Conservation (phyloP, 345 rosid species). For the Brassica cretica region DNA sequence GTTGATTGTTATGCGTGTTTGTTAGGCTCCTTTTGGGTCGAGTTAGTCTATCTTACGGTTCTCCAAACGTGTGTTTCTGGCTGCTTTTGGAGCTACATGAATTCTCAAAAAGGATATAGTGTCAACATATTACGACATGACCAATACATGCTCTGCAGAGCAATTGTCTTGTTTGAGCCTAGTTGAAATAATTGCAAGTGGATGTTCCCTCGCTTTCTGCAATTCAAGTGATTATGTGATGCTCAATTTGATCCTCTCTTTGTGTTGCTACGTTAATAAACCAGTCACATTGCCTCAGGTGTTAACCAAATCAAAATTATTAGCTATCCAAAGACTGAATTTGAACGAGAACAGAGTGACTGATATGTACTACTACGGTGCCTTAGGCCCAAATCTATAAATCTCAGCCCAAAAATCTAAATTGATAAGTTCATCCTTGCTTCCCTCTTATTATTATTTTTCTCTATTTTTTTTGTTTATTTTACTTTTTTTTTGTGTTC, state of each 20-base stretch:
- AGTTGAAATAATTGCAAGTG: neutral
- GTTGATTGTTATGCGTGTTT: neutral
- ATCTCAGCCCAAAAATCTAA: conserved; percentile 2
- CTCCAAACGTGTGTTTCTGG: neutral
- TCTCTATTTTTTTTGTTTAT: no score
- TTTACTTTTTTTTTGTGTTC: neutral
- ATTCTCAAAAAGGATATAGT: neutral
- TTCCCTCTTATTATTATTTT: neutral
- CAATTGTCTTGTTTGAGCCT: neutral
- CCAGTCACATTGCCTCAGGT: neutral
- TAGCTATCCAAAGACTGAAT: neutral
- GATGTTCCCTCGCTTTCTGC: neutral
- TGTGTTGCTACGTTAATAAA: neutral
- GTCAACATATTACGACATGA: neutral
- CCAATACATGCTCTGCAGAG: neutral
- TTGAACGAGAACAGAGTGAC: neutral
- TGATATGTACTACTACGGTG: neutral
- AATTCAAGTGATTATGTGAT: neutral
- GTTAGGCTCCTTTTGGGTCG: neutral
- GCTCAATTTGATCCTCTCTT: neutral
- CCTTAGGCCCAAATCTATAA: neutral
- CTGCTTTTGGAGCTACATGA: neutral
- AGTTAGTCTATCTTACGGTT: neutral
- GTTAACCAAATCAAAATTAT: neutral
- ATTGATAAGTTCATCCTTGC: neutral